Base-by-base conservation (phyloP, 257 asterid genomes). In the Solanum lycopersicoides region DNA sequence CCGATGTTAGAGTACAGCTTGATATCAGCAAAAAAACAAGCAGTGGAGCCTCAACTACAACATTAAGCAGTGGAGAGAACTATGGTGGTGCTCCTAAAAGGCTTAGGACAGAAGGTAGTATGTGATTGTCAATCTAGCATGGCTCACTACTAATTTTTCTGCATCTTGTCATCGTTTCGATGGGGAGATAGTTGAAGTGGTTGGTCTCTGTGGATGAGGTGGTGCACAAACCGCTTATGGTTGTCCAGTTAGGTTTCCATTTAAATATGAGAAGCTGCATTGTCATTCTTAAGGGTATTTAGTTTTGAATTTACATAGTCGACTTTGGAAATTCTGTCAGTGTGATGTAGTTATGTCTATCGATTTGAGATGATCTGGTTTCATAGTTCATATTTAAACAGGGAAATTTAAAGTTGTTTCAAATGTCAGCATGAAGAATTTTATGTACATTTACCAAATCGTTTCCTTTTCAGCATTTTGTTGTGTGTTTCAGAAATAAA, bases 1-100 rank as follows among this genome's bases (percentile, higher is more conserved):
- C 95, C 88, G 91, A 82, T 87, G 92, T 95, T 39, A 92, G 93
- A 1, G 95, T 95, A 83, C 95, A 95, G 83, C 94, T 95, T 87
- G 97, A 93, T 88, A 89, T 95, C 42, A 88, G 92, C 85, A 92
- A 91, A 88, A 90, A 59, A 84, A 44, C 89, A 28, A 90, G 86
- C 73, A 79, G 79, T 44, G 90, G 91, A 87, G 89, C 68, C 42
- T 76, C 90, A 25, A 56, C 87, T 71, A 45, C 88, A 21, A 41
- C 71, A 28, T 83, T 76, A 45, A 85, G 88, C 66, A 79, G 68
- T 15, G 28, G 85, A 56, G 88, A 87, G 86, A 87, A 85, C 63
- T 87, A 83, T 39, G 92, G 87, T 72, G 93, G 87, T 65, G 86
- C 91, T 68, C 91, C 73, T 86, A 93, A 94, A 91, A 91, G 90